These are phyloP conservation scores for Aphelidium insulamus DNA, from an alignment of 371 early-diverging fungal species.

Conservation along the genomic window DNA sequence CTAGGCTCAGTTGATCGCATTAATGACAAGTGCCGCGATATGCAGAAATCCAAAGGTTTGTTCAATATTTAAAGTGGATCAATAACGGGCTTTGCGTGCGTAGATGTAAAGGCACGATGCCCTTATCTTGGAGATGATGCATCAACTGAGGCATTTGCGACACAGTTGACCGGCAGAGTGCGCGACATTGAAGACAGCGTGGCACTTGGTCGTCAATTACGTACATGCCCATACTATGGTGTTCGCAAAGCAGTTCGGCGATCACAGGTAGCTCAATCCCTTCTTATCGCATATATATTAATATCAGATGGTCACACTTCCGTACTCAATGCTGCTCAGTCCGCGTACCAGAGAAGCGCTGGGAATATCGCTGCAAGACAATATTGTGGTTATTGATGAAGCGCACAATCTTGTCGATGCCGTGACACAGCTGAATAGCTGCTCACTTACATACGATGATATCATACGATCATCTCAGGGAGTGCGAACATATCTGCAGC, in stretches of 20 bases:
- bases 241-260: not conserved
- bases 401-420: no score
- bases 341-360: slow-evolving; percentile 45
- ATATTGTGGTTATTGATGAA: slow-evolving; percentile 68
- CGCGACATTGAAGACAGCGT: slow-evolving; percentile 74
- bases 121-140: not conserved
- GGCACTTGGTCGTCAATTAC: slow-evolving; percentile 26
- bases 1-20: slow-evolving; percentile 23
- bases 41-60: slow-evolving; percentile 45
- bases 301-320: slow-evolving; percentile 42
- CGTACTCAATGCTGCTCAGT: slow-evolving; percentile 65
- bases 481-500: no score
- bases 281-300: slow-evolving; percentile 2
- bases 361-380: slow-evolving; percentile 41
- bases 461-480: no score
- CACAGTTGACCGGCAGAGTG: slow-evolving; percentile 5
- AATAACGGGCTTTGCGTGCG: no score
- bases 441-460: no score
- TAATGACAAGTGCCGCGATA: slow-evolving; percentile 53
- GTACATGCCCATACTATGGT: slow-evolving; percentile 60
- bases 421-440: no score
- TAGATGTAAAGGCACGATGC: no score
- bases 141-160: not conserved
- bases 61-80: no score
- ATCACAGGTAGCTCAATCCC: not conserved